Base-by-base conservation (phyloP, 2,329 filamentous ascomycete genomes). In the Cadophora gregata region DNA sequence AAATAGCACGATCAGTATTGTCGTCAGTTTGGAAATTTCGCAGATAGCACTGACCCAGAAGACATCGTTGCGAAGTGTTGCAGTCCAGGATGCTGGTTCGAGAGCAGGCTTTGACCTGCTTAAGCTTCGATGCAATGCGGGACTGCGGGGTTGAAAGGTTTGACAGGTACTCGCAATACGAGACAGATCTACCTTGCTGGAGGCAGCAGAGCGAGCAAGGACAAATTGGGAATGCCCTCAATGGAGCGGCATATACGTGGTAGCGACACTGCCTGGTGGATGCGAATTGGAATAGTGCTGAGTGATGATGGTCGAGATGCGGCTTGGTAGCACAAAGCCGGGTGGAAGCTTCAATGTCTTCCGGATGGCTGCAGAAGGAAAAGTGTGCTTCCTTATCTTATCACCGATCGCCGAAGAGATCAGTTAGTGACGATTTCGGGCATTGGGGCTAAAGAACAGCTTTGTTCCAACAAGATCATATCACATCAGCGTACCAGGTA, bases 31-130 rank as follows among this genome's bases (percentile, higher is more conserved):
- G 24, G 36, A 27, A 58, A 29, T 51, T 58, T 9, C 55, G 27
- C 60, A 38, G n/a, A 59, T 33, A 36, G 33, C 29, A 66, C 69
- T 56, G 33, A 71, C 70, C 70, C 70, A 53, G 69, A 71, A 64
- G 66, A 68, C 70, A 71, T 71, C 29, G 51, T 69, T 67, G 64
- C 48, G 60, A 42, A 25, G 19, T 59, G 27, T 59, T 42, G 19
- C 24, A 61, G 59, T 25, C 64, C 53, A 29, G 69, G 62, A 62
- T 67, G 50, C 31, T 61, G 68, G 66, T 67, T 62, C 51, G 59
- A 58, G 50, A 24, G 9, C 8, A 48, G 47, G 55, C 29, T 56
- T 60, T 36, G 29, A 42, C 53, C 36, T 47, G 58, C 55, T 42
- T 55, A 60, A 50, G 56, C 56, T 59, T 48, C 55, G 42, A 31